phyloP scores from a whole-genome alignment of 106 monocot species.

The Triglochin maritima region DNA sequence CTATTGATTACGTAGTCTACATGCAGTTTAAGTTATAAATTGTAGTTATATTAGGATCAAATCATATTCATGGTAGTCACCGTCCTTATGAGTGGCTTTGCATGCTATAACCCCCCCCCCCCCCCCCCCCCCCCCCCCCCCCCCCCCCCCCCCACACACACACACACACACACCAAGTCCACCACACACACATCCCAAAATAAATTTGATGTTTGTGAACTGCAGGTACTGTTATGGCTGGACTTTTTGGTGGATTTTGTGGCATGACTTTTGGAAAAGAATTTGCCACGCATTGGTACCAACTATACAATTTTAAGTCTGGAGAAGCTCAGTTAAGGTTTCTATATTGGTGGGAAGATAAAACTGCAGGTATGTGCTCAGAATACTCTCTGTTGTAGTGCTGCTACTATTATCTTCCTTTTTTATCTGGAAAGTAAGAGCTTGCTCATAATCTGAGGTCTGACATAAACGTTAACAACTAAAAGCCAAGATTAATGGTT shows the following conservation, averaged over 20 bases:
- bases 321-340: constrained; percentile 29
- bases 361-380: constrained; percentile 10
- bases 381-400: not conserved
- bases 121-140: too few species aligned
- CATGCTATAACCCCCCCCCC: too few species aligned
- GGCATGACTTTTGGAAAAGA: constrained; percentile 26
- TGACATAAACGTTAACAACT: not conserved
- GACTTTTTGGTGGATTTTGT: constrained; percentile 22
- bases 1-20: too few species aligned
- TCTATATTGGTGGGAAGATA: constrained; percentile 29
- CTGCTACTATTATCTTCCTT: not conserved
- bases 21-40: too few species aligned
- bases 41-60: too few species aligned
- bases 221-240: constrained; percentile 25
- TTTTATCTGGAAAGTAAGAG: not conserved
- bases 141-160: too few species aligned
- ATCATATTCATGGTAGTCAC: too few species aligned
- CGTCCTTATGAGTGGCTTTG: too few species aligned
- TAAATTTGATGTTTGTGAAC: not conserved
- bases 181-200: too few species aligned
- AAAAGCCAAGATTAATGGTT: not conserved
- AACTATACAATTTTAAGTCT: constrained; percentile 21
- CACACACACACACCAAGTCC: too few species aligned
- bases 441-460: not conserved
- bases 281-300: constrained; percentile 24